Evolutionary conservation across 306 rosid genomes (phyloP).

Genomic region (Gillenia trifoliata): DNA sequence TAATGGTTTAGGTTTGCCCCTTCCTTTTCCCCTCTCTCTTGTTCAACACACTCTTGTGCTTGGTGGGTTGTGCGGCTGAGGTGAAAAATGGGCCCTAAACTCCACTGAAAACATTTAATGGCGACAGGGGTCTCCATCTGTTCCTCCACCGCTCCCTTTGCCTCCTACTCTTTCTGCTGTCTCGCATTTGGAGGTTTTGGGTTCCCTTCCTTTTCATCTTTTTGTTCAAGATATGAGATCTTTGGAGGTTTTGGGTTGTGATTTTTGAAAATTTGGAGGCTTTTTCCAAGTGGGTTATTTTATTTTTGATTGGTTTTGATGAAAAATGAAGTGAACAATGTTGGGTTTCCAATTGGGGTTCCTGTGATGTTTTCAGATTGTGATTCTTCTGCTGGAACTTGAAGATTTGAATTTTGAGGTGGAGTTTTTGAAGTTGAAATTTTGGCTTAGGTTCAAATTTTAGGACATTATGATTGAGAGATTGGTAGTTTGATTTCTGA

Average conservation of each 20-base stretch:
- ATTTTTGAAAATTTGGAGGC: conserved; percentile 15
- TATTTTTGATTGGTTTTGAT: conserved; percentile 25
- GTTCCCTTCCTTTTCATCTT: conserved; percentile 11
- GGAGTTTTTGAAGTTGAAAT: conserved; percentile 18
- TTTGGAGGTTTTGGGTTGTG: conserved; percentile 20
- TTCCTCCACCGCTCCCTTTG: conserved; percentile 52
- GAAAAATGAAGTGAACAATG: conserved; percentile 19
- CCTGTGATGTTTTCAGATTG: conserved; percentile 8
- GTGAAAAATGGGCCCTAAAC: conserved; percentile 62
- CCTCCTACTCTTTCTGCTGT: conserved; percentile 45
- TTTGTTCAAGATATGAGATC: conserved; percentile 26
- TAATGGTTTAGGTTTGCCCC: conserved; percentile 49
- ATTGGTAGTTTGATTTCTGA: conserved; percentile 29
- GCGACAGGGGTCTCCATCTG: conserved; percentile 43
- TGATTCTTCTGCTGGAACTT: conserved; percentile 12
- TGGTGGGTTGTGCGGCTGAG: conserved; percentile 71
- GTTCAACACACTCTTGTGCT: conserved; percentile 59
- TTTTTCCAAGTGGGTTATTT: conserved; percentile 21
- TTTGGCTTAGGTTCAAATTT: conserved; percentile 10
- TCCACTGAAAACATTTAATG: conserved; percentile 62
- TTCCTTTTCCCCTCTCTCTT: conserved; percentile 22
- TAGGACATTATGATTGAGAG: conserved; percentile 43
- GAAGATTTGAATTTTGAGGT: conserved; percentile 2
- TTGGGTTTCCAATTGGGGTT: conserved; percentile 19
- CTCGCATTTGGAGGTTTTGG: conserved; percentile 39